Conservation (phyloP, 225 moss, liverwort and hornwort species). For the Bryoerythrophyllum caledonicum region DNA sequence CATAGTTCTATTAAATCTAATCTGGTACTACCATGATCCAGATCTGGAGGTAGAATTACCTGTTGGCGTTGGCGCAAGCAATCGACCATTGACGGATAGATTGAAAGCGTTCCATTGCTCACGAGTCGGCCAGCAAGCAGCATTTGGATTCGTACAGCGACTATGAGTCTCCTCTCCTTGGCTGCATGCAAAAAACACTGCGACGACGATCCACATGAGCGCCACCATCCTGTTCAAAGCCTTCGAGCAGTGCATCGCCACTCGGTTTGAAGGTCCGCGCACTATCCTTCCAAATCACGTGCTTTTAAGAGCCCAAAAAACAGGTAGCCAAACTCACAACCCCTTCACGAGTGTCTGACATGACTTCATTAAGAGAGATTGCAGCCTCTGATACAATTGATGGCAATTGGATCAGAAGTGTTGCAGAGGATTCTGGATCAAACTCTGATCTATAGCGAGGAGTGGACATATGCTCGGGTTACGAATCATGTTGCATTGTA, state of each 20-base stretch:
- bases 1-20: not conserved
- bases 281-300: too few relatives aligned
- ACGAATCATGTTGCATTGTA: not conserved
- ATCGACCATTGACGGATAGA: constrained; percentile 27
- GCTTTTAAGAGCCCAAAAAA: too few relatives aligned
- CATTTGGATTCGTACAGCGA: constrained; percentile 35
- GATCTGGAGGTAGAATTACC: constrained; percentile 18
- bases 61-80: constrained; percentile 43
- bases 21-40: not conserved
- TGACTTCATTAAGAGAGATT: not conserved
- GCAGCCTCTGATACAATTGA: not conserved
- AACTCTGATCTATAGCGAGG: too few relatives aligned
- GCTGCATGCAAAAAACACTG: constrained; percentile 19
- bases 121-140: constrained; percentile 39
- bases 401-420: not conserved
- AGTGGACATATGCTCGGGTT: not conserved
- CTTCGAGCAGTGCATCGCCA: constrained; percentile 2
- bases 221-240: constrained; percentile 1
- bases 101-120: constrained; percentile 43
- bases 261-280: constrained; percentile 3
- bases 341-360: not conserved
- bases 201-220: constrained; percentile 12
- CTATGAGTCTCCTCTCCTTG: constrained; percentile 3
- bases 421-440: too few relatives aligned
- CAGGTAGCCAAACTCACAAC: too few relatives aligned